Evolutionary conservation across 345 rosid genomes (phyloP), one percentile per base, ranked within the genome.

Genomic region (Kandelia obovata): DNA sequence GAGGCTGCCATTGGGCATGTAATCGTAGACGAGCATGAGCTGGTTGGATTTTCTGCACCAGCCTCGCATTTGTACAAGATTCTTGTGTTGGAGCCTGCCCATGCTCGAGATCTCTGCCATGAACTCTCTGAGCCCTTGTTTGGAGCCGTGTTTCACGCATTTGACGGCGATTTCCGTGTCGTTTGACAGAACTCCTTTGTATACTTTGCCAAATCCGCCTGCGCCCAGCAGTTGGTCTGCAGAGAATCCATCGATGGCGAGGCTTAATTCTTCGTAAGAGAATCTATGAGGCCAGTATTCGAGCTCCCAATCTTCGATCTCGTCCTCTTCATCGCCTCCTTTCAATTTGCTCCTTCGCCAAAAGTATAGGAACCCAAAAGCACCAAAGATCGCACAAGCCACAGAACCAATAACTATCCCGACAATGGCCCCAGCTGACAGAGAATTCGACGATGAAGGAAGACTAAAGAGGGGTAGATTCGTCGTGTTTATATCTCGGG

Each of bases 31-130:
- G 5, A 92, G 96, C 89, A 92, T 73, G 17, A 86, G 85, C 71
- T 90, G 85, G 71, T 76, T 92, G 61, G 85, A 79, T 75, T 85
- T 87, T 28, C 95, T 63, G 72, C 98, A 92, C 98, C 96, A 92
- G 16, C 98, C 98, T 70, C 89, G 79, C 91, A 92, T 72, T 71
- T 83, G 91, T 46, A 88, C 95, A 0, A 92, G 79, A 55, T 92
- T 87, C 80, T 92, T 92, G 72, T 92, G 98, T 64, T 92, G 96
- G 7, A 92, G 79, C 63, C 98, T 73, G 13, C 98, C 96, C 84
- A 90, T 86, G 47, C 96, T 88, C n/a, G 89, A 87, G 65, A 90
- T 88, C 64, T 92, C 98, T 27, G 96, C 98, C 98, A 92, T 90
- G 92, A 92, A 90, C 39, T 90, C 96, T 77, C 88, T 84, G 4